These are phyloP conservation scores for Diddensiella transvaalensis DNA, from an alignment of 805 yeast species.

Conservation along the genomic window DNA sequence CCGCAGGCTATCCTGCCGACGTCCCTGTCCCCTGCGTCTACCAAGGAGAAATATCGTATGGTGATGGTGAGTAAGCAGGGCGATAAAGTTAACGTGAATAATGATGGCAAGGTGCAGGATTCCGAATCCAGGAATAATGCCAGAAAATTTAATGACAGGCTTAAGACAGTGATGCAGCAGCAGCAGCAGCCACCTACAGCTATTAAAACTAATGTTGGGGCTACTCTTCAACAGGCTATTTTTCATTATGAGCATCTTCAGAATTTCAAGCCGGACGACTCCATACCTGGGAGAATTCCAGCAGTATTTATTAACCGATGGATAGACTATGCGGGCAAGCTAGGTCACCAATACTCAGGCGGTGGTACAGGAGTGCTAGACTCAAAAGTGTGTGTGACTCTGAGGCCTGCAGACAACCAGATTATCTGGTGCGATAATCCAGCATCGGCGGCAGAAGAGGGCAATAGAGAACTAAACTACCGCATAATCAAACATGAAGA, in stretches of 20 bases:
- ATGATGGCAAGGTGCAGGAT: not conserved
- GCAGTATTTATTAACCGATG: constrained; percentile 74
- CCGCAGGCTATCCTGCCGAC: constrained; percentile 66
- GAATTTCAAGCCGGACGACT: not conserved
- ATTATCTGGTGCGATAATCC: not conserved
- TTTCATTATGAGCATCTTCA: not conserved
- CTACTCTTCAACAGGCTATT: not conserved
- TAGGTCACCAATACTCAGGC: constrained; percentile 86
- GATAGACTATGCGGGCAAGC: constrained; percentile 95
- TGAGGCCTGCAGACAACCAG: not conserved
- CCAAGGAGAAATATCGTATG: constrained; percentile 73
- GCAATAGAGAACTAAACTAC: not conserved
- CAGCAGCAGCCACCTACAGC: not conserved
- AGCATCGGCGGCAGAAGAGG: not conserved
- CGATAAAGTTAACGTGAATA: not conserved
- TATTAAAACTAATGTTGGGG: not conserved
- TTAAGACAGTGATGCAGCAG: not conserved
- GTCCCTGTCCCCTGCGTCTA: constrained; percentile 89
- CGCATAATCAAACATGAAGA: not conserved
- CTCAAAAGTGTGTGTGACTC: not conserved
- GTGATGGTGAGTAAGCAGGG: constrained; percentile 26
- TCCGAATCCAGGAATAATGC: not conserved
- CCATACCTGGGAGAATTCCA: constrained; percentile 5
- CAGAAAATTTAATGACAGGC: not conserved
- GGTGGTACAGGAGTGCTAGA: constrained; percentile 45